These are phyloP conservation scores for Magnolia changhungtana DNA, from an alignment of 164 flowering plant species.

Conservation along the genomic window DNA sequence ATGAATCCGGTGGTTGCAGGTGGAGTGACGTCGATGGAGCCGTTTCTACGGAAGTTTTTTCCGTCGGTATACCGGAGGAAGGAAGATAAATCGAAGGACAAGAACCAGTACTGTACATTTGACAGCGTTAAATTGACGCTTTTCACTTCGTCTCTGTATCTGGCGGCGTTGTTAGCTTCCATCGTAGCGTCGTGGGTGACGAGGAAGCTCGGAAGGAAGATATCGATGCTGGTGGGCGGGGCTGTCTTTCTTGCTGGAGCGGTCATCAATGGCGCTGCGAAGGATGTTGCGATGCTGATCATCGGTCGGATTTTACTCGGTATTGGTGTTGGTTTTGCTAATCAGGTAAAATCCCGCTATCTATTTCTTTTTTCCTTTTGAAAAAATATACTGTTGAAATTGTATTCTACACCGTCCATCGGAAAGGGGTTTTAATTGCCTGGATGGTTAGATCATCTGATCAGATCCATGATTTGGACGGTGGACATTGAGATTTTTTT, in stretches of 20 bases:
- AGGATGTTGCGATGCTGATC: conserved; percentile 26
- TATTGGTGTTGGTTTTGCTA: conserved; percentile 35
- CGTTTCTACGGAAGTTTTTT: conserved; percentile 30
- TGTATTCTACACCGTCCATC: too few species aligned
- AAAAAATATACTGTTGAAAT: too few species aligned
- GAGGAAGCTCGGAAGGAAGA: conserved; percentile 23
- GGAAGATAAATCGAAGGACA: conserved; percentile 12
- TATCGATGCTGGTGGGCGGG: conserved; percentile 30
- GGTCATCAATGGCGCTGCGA: conserved; percentile 18
- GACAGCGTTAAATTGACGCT: conserved; percentile 20
- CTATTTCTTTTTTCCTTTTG: neutral
- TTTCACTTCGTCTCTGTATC: conserved; percentile 34
- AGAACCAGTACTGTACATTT: conserved; percentile 32
- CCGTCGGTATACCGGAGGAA: conserved; percentile 22
- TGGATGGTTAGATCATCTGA: too few species aligned
- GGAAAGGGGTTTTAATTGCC: too few species aligned
- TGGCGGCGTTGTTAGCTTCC: conserved; percentile 29
- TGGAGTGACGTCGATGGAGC: conserved; percentile 34
- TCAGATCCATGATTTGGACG: too few species aligned
- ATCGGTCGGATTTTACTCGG: conserved; percentile 35
- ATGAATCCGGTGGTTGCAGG: conserved; percentile 14
- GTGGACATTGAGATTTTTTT: too few species aligned
- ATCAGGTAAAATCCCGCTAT: conserved; percentile 22
- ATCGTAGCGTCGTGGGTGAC: conserved; percentile 31
- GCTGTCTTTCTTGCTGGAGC: conserved; percentile 22